Evolutionary conservation across 192 early-diverging fungal genomes (phyloP).

Genomic region (Coemansia sp.): DNA sequence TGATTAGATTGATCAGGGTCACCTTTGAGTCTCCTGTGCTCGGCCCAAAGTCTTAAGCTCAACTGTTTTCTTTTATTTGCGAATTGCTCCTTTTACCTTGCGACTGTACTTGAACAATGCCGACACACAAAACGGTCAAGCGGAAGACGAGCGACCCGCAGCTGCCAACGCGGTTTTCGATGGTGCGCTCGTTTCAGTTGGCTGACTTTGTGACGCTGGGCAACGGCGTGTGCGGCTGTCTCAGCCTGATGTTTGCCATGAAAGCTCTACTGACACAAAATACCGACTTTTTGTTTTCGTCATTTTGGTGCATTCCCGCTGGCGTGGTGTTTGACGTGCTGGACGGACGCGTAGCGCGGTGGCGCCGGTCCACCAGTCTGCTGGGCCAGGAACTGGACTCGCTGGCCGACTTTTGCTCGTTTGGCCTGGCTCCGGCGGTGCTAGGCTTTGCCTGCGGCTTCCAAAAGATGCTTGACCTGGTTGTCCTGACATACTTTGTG

Average conservation of each 20-base stretch:
- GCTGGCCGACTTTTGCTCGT: constrained; percentile 76
- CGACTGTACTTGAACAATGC: background rate
- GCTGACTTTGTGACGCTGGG: constrained; percentile 86
- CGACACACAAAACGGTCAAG: constrained; percentile 22
- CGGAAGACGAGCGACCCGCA: constrained; percentile 43
- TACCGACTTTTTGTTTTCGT: constrained; percentile 59
- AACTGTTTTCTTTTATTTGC: background rate
- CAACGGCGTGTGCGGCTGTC: constrained; percentile 78
- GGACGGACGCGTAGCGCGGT: constrained; percentile 81
- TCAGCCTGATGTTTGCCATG: constrained; percentile 72
- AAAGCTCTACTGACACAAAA: constrained; percentile 68
- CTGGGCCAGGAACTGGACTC: constrained; percentile 90
- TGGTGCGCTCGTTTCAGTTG: constrained; percentile 67
- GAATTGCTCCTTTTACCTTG: background rate
- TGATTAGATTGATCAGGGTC: background rate
- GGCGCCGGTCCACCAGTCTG: constrained; percentile 69
- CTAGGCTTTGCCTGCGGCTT: constrained; percentile 83
- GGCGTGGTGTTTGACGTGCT: constrained; percentile 73
- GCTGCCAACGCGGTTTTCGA: constrained; percentile 51
- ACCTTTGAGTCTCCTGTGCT: background rate
- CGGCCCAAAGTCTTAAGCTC: background rate
- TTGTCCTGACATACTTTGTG: constrained; percentile 82
- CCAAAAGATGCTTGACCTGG: constrained; percentile 75
- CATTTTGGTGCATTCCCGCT: constrained; percentile 67
- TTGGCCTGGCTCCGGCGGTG: constrained; percentile 82